Evolutionary conservation across 1,284 basidiomycete species (phyloP).

Genomic region (Entoloma clypeatum): DNA sequence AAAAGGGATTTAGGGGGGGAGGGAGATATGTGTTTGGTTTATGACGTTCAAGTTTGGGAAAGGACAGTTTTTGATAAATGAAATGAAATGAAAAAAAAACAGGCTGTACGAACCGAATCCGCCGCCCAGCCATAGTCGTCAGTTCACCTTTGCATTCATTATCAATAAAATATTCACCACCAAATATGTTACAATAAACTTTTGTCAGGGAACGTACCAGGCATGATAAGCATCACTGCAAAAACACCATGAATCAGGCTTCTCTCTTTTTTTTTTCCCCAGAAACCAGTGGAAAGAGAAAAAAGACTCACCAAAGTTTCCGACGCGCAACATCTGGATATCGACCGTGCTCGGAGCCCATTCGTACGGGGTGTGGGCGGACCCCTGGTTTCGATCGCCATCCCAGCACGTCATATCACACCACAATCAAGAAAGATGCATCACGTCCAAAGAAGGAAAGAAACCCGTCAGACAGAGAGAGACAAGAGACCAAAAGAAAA

Average conservation of each 20-base stretch:
- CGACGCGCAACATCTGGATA: constrained; percentile 77
- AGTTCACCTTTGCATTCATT: constrained; percentile 45
- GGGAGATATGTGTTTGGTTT: too few relatives aligned
- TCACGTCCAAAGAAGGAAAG: too few relatives aligned
- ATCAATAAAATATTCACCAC: constrained; percentile 5
- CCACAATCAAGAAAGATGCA: too few relatives aligned
- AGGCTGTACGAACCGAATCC: constrained; percentile 43
- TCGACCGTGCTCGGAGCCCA: constrained; percentile 78
- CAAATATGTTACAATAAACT: too few relatives aligned
- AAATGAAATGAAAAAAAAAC: constrained; percentile 3
- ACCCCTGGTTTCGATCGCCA: too few relatives aligned
- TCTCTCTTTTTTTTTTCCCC: constrained; percentile 1
- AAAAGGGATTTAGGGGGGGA: too few relatives aligned
- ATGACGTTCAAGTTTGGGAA: too few relatives aligned
- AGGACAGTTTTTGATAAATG: constrained; percentile 10
- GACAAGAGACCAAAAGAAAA: too few relatives aligned
- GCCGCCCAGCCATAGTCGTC: constrained; percentile 56
- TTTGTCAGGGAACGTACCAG: constrained; percentile 44
- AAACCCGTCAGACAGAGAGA: too few relatives aligned
- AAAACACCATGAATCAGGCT: too few relatives aligned
- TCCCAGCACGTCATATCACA: too few relatives aligned
- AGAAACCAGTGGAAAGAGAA: background rate
- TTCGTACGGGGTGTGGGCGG: constrained; percentile 63
- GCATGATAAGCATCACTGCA: constrained; percentile 69
- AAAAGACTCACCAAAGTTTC: constrained; percentile 50